Percentiles rank a stretch among this genome's conserved stretches.
Evolutionary conservation across 306 rosid species (phyloP).

Genomic region (Cucurbita pepo): DNA sequence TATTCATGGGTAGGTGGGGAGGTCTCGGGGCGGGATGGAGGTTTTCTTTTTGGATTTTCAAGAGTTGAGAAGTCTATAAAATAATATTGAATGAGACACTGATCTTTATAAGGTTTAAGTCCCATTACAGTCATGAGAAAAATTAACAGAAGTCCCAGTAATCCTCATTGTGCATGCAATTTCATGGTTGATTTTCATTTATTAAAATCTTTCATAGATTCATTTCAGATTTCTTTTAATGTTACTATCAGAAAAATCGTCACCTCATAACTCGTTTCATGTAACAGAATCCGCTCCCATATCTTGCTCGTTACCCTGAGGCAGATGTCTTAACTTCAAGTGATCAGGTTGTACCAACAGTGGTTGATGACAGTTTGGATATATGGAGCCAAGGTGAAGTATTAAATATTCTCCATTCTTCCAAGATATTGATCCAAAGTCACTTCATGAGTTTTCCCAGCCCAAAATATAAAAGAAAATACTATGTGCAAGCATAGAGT

Average conservation of each 20-base stretch:
- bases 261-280: conserved; percentile 17
- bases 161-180: background rate
- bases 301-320: conserved; percentile 71
- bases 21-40: background rate
- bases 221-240: background rate
- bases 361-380: conserved; percentile 80
- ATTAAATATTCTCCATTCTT: background rate
- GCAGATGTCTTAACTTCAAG: conserved; percentile 95
- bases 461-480: background rate
- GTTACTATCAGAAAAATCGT: conserved; percentile 4
- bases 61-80: background rate
- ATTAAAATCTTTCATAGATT: background rate
- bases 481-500: background rate
- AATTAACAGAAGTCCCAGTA: background rate
- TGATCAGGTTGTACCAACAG: conserved; percentile 87
- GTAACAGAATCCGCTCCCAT: conserved; percentile 91
- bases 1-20: background rate
- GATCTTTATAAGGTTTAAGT: background rate
- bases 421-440: background rate
- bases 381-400: conserved; percentile 58
- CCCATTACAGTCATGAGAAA: background rate
- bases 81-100: background rate
- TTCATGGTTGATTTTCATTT: background rate
- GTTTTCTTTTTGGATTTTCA: background rate
- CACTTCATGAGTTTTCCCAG: background rate